These are phyloP conservation scores for Fusarium sp. DNA, from an alignment of 2,329 filamentous ascomycete species.

Conservation along the genomic window DNA sequence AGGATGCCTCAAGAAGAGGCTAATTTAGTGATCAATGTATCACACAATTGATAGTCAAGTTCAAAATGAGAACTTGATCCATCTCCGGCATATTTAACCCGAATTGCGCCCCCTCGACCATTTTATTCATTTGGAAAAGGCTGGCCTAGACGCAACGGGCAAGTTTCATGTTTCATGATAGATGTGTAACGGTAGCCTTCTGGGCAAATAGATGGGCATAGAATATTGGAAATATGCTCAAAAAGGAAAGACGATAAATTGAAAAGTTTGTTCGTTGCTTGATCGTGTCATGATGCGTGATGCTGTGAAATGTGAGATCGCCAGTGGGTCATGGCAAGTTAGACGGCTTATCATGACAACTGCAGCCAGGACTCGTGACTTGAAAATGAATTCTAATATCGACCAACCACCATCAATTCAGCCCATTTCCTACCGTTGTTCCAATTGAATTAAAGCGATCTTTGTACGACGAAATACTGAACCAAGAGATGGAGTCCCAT, in stretches of 20 bases:
- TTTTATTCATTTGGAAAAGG: constrained; percentile 23
- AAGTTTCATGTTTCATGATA: constrained; percentile 38
- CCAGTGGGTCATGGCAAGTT: background rate
- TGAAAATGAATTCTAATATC: background rate
- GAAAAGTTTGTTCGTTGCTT: constrained; percentile 26
- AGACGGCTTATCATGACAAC: background rate
- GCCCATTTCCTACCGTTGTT: too few species aligned
- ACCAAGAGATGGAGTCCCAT: background rate
- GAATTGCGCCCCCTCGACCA: constrained; percentile 42
- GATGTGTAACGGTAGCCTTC: constrained; percentile 33
- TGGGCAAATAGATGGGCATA: constrained; percentile 6
- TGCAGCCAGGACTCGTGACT: background rate
- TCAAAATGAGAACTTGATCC: constrained; percentile 28
- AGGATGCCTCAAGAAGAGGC: constrained; percentile 7
- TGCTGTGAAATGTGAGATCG: background rate
- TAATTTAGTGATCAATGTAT: background rate
- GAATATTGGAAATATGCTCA: constrained; percentile 6
- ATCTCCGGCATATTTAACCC: constrained; percentile 35
- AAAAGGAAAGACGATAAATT: constrained; percentile 32
- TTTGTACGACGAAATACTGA: background rate
- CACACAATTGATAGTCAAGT: background rate
- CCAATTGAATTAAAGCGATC: background rate
- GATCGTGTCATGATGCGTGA: background rate
- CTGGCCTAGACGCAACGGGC: constrained; percentile 42
- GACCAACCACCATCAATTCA: too few species aligned